phyloP scores from a whole-genome alignment of 23 red algal genomes.

The Agarophyton chilense region DNA sequence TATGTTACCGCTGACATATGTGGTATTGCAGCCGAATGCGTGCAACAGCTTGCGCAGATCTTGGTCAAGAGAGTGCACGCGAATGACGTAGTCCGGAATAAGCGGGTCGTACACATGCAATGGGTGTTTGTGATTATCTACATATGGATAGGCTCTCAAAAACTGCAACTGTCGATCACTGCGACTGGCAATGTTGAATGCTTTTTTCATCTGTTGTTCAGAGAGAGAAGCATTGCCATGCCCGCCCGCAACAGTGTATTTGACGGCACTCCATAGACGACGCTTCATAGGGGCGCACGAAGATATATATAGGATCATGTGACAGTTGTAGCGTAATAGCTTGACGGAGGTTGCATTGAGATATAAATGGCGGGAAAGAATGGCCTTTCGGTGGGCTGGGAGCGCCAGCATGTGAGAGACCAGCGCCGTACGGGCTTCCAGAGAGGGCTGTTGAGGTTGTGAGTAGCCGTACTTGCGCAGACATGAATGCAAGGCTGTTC shows the following conservation, averaged over 20 bases:
- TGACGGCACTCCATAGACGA: slow-evolving; percentile 27
- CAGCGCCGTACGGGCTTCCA: background rate
- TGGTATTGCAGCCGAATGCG: slow-evolving; percentile 11
- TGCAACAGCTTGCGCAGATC: slow-evolving; percentile 6
- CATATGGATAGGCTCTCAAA: background rate
- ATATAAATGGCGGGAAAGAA: slow-evolving; percentile 43
- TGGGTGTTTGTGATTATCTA: background rate
- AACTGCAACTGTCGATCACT: background rate
- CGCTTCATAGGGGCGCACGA: slow-evolving; percentile 5
- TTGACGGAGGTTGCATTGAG: background rate
- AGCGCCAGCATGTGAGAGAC: background rate
- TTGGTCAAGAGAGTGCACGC: background rate
- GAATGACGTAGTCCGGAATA: slow-evolving; percentile 46
- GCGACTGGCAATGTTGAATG: background rate
- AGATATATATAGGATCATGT: slow-evolving; percentile 19
- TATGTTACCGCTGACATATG: slow-evolving; percentile 18
- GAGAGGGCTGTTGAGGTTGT: background rate
- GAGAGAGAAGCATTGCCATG: background rate
- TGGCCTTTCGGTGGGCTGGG: background rate
- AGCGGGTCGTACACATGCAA: background rate
- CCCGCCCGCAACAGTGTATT: slow-evolving; percentile 10
- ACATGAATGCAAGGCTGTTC: slow-evolving; percentile 11
- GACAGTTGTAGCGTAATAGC: slow-evolving; percentile 1
- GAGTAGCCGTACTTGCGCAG: slow-evolving; percentile 3
- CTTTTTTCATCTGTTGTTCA: background rate